A percentile compares a stretch with the other conserved stretches of the same genome.
These are phyloP conservation scores for Aspergillus wentii DNA, from an alignment of 495 filamentous ascomycete genomes.

Conservation along the genomic window DNA sequence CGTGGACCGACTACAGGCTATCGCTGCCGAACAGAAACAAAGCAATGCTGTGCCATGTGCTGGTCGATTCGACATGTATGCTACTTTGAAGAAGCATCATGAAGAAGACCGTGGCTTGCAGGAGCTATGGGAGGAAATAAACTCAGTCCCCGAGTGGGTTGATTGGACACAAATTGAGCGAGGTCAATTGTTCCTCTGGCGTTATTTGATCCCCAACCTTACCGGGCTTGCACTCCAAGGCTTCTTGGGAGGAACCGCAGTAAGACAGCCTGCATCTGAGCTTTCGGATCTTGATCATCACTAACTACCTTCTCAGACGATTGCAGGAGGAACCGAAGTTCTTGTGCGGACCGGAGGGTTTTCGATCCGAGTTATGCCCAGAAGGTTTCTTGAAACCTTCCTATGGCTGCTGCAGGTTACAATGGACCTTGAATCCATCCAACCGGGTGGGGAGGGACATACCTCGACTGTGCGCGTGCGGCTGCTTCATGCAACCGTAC, in stretches of 20 bases:
- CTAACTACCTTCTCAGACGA: conserved; percentile 28
- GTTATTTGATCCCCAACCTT: conserved; percentile 57
- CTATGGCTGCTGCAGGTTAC: conserved; percentile 66
- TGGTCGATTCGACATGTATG: conserved; percentile 28
- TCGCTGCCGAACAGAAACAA: not conserved
- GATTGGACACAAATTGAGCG: conserved; percentile 64
- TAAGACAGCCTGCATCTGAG: conserved; percentile 1
- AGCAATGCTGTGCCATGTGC: not conserved
- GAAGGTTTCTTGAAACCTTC: conserved; percentile 53
- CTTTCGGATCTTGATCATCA: not conserved
- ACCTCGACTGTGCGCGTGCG: conserved; percentile 62
- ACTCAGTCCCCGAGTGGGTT: conserved; percentile 63
- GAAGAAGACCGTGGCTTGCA: conserved; percentile 41
- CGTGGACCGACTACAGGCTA: not conserved
- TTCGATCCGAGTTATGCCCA: conserved; percentile 50
- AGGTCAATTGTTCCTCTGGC: conserved; percentile 57
- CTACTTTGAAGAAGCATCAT: conserved; percentile 41
- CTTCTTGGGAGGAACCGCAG: conserved; percentile 54
- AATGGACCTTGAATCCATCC: conserved; percentile 50
- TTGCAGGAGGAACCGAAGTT: conserved; percentile 57
- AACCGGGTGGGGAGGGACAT: conserved; percentile 61
- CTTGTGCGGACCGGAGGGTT: conserved; percentile 67
- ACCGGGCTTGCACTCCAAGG: conserved; percentile 60
- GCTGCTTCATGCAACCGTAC: conserved; percentile 65
- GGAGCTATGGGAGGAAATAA: conserved; percentile 55